Percentiles rank a stretch among this genome's conserved stretches.
Conservation (phyloP, 179 eudicot species). For the Heliamphora pulchella region DNA sequence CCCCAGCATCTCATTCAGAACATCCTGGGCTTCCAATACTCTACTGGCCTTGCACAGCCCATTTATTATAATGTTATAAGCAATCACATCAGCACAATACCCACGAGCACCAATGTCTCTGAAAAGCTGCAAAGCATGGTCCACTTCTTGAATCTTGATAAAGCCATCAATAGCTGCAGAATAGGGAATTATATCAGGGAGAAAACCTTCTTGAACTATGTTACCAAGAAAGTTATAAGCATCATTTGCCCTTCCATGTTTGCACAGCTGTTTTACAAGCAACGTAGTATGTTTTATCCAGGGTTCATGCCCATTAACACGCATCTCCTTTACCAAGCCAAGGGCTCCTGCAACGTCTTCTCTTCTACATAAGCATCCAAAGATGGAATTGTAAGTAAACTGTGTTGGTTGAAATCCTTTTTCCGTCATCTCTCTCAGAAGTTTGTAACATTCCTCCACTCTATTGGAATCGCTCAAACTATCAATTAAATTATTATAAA, state of each 20-base stretch:
- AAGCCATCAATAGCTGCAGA: slow-evolving; percentile 61
- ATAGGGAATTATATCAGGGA: slow-evolving; percentile 62
- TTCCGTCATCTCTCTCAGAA: slow-evolving; percentile 60
- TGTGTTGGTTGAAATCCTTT: slow-evolving; percentile 46
- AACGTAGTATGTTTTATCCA: slow-evolving; percentile 81
- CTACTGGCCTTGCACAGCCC: slow-evolving; percentile 64
- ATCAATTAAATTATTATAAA: slow-evolving; percentile 62
- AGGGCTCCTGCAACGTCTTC: slow-evolving; percentile 50
- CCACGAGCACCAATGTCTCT: slow-evolving; percentile 45
- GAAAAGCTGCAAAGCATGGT: slow-evolving; percentile 54
- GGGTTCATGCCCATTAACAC: slow-evolving; percentile 57
- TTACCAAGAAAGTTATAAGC: slow-evolving; percentile 55
- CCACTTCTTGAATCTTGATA: slow-evolving; percentile 49
- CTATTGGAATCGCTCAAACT: slow-evolving; percentile 52
- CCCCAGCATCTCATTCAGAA: slow-evolving; percentile 48
- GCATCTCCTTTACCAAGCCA: slow-evolving; percentile 58
- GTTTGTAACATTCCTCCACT: slow-evolving; percentile 44
- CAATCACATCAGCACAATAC: slow-evolving; percentile 67
- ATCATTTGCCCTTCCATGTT: slow-evolving; percentile 47
- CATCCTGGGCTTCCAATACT: slow-evolving; percentile 48
- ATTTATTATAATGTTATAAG: slow-evolving; percentile 71
- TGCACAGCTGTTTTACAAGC: slow-evolving; percentile 57
- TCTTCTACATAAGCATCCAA: slow-evolving; percentile 59
- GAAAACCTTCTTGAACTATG: slow-evolving; percentile 59
- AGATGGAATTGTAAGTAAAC: slow-evolving; percentile 71